Percentiles rank a stretch among this genome's conserved stretches.
Evolutionary conservation across 148 eudicot species (phyloP).

Genomic region (Pouteria glomerata): DNA sequence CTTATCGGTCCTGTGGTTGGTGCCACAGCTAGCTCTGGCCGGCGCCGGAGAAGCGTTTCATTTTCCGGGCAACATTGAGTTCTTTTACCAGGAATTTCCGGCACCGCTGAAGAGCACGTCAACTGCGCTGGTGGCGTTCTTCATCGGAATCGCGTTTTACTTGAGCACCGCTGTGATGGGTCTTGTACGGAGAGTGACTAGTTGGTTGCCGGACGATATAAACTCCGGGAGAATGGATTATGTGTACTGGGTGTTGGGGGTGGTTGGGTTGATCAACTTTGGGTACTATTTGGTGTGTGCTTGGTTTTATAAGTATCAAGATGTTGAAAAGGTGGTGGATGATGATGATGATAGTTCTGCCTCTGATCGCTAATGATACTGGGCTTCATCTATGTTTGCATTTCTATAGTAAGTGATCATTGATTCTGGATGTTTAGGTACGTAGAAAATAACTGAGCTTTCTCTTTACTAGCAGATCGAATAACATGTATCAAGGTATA

Average conservation of each 20-base stretch:
- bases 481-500: too few species aligned
- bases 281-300: constrained; percentile 27
- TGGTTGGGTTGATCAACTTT: constrained; percentile 26
- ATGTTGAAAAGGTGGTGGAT: constrained; percentile 11
- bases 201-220: constrained; percentile 33
- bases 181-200: constrained; percentile 17
- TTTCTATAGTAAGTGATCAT: too few species aligned
- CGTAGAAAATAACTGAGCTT: too few species aligned
- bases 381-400: too few species aligned
- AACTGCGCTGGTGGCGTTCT: constrained; percentile 26
- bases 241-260: constrained; percentile 29
- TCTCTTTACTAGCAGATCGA: too few species aligned
- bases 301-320: constrained; percentile 24
- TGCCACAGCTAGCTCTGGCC: constrained; percentile 30
- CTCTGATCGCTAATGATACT: too few species aligned
- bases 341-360: too few species aligned
- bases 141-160: constrained; percentile 26
- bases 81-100: constrained; percentile 40
- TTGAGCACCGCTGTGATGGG: constrained; percentile 32
- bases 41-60: constrained; percentile 55
- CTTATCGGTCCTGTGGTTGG: constrained; percentile 30
- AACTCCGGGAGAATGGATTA: constrained; percentile 36
- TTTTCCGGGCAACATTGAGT: constrained; percentile 30
- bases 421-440: too few species aligned
- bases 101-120: constrained; percentile 26